Conservation (phyloP, 2,329 filamentous ascomycete species). For the Bipolaris oryzae region DNA sequence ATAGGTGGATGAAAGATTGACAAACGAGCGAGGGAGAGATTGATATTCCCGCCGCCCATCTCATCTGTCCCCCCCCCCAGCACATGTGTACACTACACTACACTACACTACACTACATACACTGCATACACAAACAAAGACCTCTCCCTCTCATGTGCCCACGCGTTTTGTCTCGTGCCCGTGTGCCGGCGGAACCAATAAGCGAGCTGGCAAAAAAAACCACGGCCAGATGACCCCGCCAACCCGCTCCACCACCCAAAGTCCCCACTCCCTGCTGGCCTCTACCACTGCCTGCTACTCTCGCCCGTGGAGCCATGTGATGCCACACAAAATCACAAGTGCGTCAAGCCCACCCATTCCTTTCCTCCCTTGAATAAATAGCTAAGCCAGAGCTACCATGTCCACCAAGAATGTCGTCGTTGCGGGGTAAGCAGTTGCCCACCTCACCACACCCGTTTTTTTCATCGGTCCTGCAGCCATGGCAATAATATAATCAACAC, state of each 20-base stretch:
- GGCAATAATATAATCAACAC: neutral
- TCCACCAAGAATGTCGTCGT: conserved; percentile 51
- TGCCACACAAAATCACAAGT: neutral
- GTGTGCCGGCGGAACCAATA: conserved; percentile 23
- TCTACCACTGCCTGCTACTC: no score
- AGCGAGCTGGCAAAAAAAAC: conserved; percentile 17
- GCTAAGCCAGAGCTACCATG: conserved; percentile 11
- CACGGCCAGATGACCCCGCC: conserved; percentile 18
- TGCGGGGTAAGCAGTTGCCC: conserved; percentile 51
- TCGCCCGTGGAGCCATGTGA: neutral
- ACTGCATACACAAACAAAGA: conserved; percentile 32
- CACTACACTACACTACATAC: no score
- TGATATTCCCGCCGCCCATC: neutral
- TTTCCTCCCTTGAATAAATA: neutral
- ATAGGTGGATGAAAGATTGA: no score
- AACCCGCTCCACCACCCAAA: conserved; percentile 1
- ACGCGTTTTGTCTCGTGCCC: conserved; percentile 32
- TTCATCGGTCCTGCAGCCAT: neutral
- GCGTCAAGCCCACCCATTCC: conserved; percentile 12
- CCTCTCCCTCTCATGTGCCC: conserved; percentile 21
- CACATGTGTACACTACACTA: neutral
- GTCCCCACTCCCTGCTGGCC: neutral
- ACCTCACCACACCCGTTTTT: neutral
- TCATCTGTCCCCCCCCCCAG: neutral
- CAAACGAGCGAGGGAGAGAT: neutral